Evolutionary conservation across 257 asterid species (phyloP).

Genomic region (Solanum chiquidenum): DNA sequence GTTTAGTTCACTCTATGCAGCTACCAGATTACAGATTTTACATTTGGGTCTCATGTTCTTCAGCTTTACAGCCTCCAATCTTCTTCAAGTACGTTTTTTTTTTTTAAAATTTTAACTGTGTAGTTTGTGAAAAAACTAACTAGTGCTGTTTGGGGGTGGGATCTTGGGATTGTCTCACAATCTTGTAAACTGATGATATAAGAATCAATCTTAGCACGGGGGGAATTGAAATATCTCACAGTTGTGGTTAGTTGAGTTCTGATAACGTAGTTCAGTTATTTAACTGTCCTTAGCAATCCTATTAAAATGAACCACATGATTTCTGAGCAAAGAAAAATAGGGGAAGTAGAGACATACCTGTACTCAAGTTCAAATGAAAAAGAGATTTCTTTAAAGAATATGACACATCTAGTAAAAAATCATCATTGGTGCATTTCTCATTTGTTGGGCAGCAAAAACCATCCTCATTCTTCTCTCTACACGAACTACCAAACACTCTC

Average conservation of each 20-base stretch:
- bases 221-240: neutral
- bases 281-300: neutral
- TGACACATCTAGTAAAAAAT: neutral
- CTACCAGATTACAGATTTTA: constrained; percentile 62
- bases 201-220: neutral
- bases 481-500: neutral
- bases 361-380: neutral
- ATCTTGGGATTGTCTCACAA: neutral
- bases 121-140: neutral
- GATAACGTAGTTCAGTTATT: neutral
- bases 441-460: neutral
- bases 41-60: constrained; percentile 67
- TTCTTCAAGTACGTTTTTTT: constrained; percentile 52
- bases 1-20: constrained; percentile 21
- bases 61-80: constrained; percentile 77
- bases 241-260: neutral
- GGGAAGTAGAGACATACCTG: neutral
- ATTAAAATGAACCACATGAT: neutral
- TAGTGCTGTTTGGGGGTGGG: neutral
- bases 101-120: neutral
- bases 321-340: neutral
- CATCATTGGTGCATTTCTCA: neutral
- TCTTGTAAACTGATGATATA: neutral
- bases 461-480: neutral
- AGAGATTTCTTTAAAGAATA: neutral